A percentile compares a stretch with the other conserved stretches of the same genome.
phyloP scores from a whole-genome alignment of 2,329 filamentous ascomycete species.

The Epicoccum sorghinum region DNA sequence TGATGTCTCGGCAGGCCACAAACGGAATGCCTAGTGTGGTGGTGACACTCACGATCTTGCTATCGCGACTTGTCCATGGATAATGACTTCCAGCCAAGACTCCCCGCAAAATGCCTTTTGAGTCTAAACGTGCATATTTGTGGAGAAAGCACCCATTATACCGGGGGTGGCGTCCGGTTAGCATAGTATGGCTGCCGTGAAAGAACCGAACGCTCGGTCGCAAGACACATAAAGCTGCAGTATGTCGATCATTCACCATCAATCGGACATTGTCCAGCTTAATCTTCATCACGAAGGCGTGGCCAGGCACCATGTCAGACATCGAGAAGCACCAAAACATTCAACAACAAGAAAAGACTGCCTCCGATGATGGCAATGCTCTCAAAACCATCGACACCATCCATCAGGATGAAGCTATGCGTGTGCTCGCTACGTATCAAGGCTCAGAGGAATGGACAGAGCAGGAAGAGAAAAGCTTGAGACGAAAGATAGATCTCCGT shows the following conservation, averaged over 20 bases:
- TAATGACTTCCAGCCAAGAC: neutral
- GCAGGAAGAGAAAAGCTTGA: conserved; percentile 44
- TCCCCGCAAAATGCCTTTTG: neutral
- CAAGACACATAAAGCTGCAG: conserved; percentile 21
- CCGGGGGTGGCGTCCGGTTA: conserved; percentile 16
- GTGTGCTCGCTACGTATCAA: conserved; percentile 49
- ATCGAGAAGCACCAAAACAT: conserved; percentile 21
- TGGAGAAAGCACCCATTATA: neutral
- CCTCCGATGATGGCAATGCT: conserved; percentile 11
- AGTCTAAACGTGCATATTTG: neutral
- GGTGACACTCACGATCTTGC: neutral
- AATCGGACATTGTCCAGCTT: neutral
- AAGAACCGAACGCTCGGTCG: conserved; percentile 17
- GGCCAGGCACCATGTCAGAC: conserved; percentile 16
- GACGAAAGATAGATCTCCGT: conserved; percentile 28
- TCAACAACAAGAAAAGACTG: conserved; percentile 15
- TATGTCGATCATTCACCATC: conserved; percentile 14
- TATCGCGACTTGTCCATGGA: neutral
- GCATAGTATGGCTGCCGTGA: neutral
- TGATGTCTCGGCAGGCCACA: neutral
- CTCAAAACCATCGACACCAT: conserved; percentile 10
- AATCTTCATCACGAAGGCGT: conserved; percentile 1
- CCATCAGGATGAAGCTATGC: conserved; percentile 14
- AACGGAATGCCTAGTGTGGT: neutral
- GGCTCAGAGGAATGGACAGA: conserved; percentile 53